phyloP scores from a whole-genome alignment of 2,329 filamentous ascomycete genomes.

The Coleophoma cylindrospora region DNA sequence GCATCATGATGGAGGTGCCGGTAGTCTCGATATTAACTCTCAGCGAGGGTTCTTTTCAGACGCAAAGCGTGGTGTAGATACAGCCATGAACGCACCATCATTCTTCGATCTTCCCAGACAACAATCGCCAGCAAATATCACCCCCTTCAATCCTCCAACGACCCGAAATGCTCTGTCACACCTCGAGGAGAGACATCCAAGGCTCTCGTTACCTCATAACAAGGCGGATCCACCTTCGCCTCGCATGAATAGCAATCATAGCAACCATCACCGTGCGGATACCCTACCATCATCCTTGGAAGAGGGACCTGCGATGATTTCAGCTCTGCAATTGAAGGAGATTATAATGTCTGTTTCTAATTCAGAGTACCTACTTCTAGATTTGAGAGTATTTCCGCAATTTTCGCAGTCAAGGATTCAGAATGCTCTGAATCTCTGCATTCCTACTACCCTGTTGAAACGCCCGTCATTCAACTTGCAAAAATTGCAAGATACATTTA shows the following conservation, averaged over 20 bases:
- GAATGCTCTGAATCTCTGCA: slow-evolving; percentile 86
- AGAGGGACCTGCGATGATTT: slow-evolving; percentile 44
- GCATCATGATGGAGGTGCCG: slow-evolving; percentile 8
- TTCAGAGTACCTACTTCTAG: slow-evolving; percentile 58
- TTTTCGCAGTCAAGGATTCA: slow-evolving; percentile 70
- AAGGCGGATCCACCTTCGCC: slow-evolving; percentile 36
- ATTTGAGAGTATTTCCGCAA: slow-evolving; percentile 82
- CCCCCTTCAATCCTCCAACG: slow-evolving; percentile 18
- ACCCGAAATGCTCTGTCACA: slow-evolving; percentile 19
- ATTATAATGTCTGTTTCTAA: slow-evolving; percentile 41
- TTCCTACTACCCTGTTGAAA: slow-evolving; percentile 90
- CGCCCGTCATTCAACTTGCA: slow-evolving; percentile 84
- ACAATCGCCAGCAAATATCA: slow-evolving; percentile 40
- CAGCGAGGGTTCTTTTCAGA: slow-evolving; percentile 44
- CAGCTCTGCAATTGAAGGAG: slow-evolving; percentile 47
- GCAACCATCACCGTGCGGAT: slow-evolving; percentile 34
- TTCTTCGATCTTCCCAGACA: slow-evolving; percentile 38
- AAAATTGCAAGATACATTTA: slow-evolving; percentile 84
- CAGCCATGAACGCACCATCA: slow-evolving; percentile 16
- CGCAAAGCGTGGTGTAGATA: slow-evolving; percentile 37
- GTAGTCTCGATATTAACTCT: slow-evolving; percentile 35
- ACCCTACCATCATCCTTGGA: slow-evolving; percentile 49
- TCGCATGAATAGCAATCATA: slow-evolving; percentile 6
- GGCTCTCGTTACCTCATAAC: slow-evolving; percentile 48
- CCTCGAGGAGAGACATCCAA: slow-evolving; percentile 46